Conservation (phyloP, 495 filamentous ascomycete genomes). For the Beverwykella pulmonaria region DNA sequence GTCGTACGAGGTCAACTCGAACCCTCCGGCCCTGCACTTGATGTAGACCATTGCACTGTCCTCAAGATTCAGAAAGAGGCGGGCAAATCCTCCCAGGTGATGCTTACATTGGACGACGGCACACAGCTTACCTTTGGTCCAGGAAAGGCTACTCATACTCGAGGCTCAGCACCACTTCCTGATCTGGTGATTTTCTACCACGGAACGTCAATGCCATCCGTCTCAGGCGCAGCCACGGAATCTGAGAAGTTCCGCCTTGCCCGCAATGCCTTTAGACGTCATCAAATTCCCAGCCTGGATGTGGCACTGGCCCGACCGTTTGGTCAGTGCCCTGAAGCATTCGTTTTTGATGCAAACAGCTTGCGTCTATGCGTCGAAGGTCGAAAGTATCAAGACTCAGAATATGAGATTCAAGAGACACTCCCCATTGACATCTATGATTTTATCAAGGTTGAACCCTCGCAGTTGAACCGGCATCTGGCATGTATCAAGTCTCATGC, state of each 20-base stretch:
- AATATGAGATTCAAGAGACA: slow-evolving; percentile 16
- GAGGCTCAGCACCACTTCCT: slow-evolving; percentile 16
- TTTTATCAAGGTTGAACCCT: slow-evolving; percentile 30
- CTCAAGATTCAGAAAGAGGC: neutral
- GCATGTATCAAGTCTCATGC: slow-evolving; percentile 8
- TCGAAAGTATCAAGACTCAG: neutral
- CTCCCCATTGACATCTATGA: slow-evolving; percentile 31
- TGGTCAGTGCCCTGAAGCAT: slow-evolving; percentile 16
- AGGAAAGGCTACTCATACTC: neutral
- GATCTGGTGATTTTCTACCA: slow-evolving; percentile 34
- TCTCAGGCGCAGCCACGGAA: neutral
- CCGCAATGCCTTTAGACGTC: slow-evolving; percentile 16
- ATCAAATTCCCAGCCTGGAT: slow-evolving; percentile 25
- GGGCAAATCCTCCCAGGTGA: neutral
- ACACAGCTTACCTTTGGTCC: slow-evolving; percentile 17
- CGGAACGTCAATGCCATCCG: neutral
- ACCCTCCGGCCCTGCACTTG: slow-evolving; percentile 18
- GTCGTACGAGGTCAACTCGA: slow-evolving; percentile 32
- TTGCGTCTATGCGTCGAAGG: slow-evolving; percentile 34
- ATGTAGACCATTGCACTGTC: slow-evolving; percentile 29
- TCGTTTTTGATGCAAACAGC: slow-evolving; percentile 12
- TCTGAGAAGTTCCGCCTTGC: slow-evolving; percentile 8
- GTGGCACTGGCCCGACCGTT: slow-evolving; percentile 23
- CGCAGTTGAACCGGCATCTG: slow-evolving; percentile 36
- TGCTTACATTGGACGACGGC: slow-evolving; percentile 20